A percentile compares a stretch with the other conserved stretches of the same genome.
These are phyloP conservation scores for Naegleria fowleri DNA, from an alignment of 208 protist species.

Conservation along the genomic window DNA sequence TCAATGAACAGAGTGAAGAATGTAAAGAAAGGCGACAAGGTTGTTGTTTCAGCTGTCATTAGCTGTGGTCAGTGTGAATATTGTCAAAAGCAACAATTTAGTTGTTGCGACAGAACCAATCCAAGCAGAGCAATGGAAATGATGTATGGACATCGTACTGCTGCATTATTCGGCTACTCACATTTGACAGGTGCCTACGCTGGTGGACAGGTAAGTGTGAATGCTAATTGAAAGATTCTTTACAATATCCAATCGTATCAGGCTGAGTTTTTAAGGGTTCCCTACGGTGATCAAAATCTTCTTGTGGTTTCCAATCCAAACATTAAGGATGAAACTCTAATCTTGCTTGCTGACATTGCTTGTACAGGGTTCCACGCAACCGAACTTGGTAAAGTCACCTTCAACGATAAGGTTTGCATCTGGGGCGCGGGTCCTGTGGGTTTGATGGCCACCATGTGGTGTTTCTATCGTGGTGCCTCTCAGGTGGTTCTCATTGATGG, in stretches of 20 bases:
- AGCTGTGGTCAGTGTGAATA: conserved; percentile 45
- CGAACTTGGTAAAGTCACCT: conserved; percentile 34
- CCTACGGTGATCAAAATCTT: conserved; percentile 42
- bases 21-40: conserved; percentile 36
- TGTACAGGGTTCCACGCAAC: conserved; percentile 37
- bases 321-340: conserved; percentile 38
- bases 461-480: conserved; percentile 30
- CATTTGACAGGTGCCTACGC: conserved; percentile 25
- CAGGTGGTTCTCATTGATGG: conserved; percentile 42
- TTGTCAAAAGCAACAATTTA: conserved; percentile 37
- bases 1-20: conserved; percentile 33
- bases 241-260: conserved; percentile 37
- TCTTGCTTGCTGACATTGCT: conserved; percentile 39
- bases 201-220: background rate
- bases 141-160: conserved; percentile 44
- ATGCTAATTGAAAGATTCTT: background rate
- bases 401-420: conserved; percentile 35
- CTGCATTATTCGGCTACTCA: conserved; percentile 48
- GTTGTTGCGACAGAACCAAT: conserved; percentile 46
- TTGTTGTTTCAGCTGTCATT: conserved; percentile 39
- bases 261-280: conserved; percentile 44
- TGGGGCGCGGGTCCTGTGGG: conserved; percentile 45
- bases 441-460: conserved; percentile 34
- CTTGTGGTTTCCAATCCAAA: conserved; percentile 34
- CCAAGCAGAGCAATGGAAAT: conserved; percentile 36